phyloP scores from a whole-genome alignment of 2,329 filamentous ascomycete species.

The Hypoxylon sp. region DNA sequence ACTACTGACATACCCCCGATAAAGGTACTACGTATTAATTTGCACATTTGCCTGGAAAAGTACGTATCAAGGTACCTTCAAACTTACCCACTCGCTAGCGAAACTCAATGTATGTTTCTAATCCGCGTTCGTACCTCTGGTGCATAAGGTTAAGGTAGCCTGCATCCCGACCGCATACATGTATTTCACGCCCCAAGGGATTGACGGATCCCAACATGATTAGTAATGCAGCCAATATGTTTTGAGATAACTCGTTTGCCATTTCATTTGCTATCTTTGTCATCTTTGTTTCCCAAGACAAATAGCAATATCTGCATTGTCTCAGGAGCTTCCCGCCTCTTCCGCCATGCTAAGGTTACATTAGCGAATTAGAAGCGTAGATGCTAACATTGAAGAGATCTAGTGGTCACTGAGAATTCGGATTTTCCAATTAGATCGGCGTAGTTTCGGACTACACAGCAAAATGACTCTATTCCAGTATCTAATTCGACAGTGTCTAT shows the following conservation, averaged over 20 bases:
- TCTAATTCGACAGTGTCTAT: not conserved
- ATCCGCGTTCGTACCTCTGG: not conserved
- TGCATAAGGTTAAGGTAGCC: conserved; percentile 5
- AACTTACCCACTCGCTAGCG: not conserved
- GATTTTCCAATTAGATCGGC: not conserved
- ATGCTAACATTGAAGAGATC: not conserved
- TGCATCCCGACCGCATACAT: conserved; percentile 1
- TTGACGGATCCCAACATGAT: conserved; percentile 3
- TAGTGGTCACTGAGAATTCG: not conserved
- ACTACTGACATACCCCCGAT: conserved; percentile 4
- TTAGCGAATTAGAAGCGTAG: conserved; percentile 2
- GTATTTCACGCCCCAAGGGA: not conserved
- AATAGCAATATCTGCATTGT: conserved; percentile 6
- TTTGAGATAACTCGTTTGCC: not conserved
- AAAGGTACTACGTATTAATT: conserved; percentile 18
- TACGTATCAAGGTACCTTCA: not conserved
- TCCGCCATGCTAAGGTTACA: not conserved
- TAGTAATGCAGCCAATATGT: conserved; percentile 1
- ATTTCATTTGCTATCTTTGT: not conserved
- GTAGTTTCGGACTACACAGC: not conserved
- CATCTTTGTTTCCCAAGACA: not conserved
- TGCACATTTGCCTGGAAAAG: not conserved
- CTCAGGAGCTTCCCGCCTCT: not conserved
- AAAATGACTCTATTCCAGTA: not conserved
- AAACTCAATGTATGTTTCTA: not conserved